These are phyloP conservation scores for Aspergillus melleus DNA, from an alignment of 2,329 filamentous ascomycete species.

Conservation along the genomic window DNA sequence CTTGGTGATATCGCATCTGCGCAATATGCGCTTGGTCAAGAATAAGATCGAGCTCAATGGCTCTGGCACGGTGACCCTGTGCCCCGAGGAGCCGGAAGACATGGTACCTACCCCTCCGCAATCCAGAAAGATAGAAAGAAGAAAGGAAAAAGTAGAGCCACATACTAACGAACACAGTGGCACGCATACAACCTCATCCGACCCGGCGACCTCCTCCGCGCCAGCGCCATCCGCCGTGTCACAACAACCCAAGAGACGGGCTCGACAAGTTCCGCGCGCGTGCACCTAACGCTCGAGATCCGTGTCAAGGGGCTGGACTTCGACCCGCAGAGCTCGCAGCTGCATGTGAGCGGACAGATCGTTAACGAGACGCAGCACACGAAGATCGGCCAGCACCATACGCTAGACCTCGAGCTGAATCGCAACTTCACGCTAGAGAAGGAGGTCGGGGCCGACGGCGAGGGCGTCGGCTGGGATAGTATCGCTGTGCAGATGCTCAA, in stretches of 20 bases:
- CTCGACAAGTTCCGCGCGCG: slow-evolving; percentile 61
- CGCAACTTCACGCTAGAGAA: slow-evolving; percentile 88
- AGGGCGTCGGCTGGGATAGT: slow-evolving; percentile 75
- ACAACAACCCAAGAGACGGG: slow-evolving; percentile 61
- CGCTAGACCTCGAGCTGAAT: slow-evolving; percentile 80
- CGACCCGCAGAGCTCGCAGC: slow-evolving; percentile 65
- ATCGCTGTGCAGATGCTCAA: slow-evolving; percentile 75
- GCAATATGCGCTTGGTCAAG: slow-evolving; percentile 65
- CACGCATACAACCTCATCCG: slow-evolving; percentile 74
- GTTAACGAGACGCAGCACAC: slow-evolving; percentile 67
- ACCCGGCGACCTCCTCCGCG: slow-evolving; percentile 63
- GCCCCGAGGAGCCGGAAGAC: slow-evolving; percentile 72
- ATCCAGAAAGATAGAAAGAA: neutral
- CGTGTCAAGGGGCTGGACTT: slow-evolving; percentile 67
- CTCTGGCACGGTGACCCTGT: slow-evolving; percentile 64
- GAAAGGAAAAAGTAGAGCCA: neutral
- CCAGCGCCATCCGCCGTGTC: slow-evolving; percentile 66
- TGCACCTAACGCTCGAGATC: slow-evolving; percentile 66
- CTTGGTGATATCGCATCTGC: neutral
- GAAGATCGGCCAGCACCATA: slow-evolving; percentile 67
- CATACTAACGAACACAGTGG: slow-evolving; percentile 55
- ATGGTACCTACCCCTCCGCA: slow-evolving; percentile 53
- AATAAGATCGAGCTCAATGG: slow-evolving; percentile 67
- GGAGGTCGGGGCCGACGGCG: slow-evolving; percentile 52
- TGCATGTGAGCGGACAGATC: slow-evolving; percentile 68